Evolutionary conservation across 2,329 filamentous ascomycete genomes (phyloP), one percentile per base, ranked within the genome.

Genomic region (Pseudocercospora fuligena): DNA sequence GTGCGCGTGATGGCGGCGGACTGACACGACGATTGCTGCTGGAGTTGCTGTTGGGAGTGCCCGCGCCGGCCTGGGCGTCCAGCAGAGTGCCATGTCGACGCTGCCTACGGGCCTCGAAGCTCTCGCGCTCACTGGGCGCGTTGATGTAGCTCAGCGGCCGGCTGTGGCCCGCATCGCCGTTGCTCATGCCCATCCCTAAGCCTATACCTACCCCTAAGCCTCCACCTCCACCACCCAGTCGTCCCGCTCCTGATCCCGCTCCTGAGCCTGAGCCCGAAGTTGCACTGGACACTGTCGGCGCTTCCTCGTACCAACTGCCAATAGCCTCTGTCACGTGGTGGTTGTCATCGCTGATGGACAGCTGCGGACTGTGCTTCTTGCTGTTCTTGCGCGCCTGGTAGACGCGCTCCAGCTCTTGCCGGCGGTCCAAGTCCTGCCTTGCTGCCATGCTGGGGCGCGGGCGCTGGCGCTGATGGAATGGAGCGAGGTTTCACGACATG

Each of bases 251-350:
- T 43, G 40, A 43, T n/a, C 40, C 40, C 16, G 40, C 16, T 8
- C 40, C 16, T n/a, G 40, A 43, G 16, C 40, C 40, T 43, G 40
- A 43, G 16, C 16, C 40, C 16, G 40, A 19, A 57, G 23, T n/a
- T 2, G 53, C 31, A 25, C n/a, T 29, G 40, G 65, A 61, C 62
- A 53, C 56, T 66, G 43, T 71, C 65, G 61, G 72, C 33, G 63
- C 71, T 59, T 77, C 72, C 75, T 91, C 92, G 80, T 97, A 97
- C 80, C 97, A 87, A 74, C 93, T 93, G 61, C 92, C 92, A 80
- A 97, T 97, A 66, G 93, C 91, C 80, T 97, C 94, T 64, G 93
- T 97, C 78, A 97, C 92, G 87, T 97, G 94, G 81, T 97, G 93
- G 81, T 87, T 93, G 68, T 94, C 91, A 81, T 97, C 93, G 79